These are phyloP conservation scores for Edhazardia aedis DNA, from an alignment of 371 early-diverging fungal genomes.

Conservation along the genomic window DNA sequence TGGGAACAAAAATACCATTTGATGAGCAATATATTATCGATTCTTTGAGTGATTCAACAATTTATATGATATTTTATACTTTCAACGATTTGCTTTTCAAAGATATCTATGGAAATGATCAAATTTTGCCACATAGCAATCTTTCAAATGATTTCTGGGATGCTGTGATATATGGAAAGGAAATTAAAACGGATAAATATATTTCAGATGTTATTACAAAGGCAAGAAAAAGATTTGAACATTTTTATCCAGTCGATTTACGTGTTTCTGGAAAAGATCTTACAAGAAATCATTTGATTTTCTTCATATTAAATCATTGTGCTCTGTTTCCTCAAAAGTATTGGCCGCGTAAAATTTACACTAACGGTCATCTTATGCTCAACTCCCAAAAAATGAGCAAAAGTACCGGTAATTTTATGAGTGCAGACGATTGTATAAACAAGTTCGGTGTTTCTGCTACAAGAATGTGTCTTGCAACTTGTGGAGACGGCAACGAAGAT, in stretches of 20 bases:
- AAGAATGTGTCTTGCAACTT: constrained; percentile 72
- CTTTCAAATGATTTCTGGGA: constrained; percentile 85
- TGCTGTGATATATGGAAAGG: constrained; percentile 49
- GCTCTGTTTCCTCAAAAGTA: constrained; percentile 73
- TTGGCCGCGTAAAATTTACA: constrained; percentile 75
- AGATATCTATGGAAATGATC: constrained; percentile 54
- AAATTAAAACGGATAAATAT: not conserved
- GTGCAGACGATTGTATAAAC: constrained; percentile 58
- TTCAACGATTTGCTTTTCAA: constrained; percentile 70
- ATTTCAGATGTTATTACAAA: constrained; percentile 14
- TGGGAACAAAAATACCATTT: constrained; percentile 87
- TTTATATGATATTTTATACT: constrained; percentile 99
- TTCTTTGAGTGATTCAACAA: constrained; percentile 91
- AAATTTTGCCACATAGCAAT: constrained; percentile 57
- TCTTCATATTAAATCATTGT: constrained; percentile 88
- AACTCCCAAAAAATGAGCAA: constrained; percentile 97
- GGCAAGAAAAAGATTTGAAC: constrained; percentile 52
- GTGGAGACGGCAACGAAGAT: constrained; percentile 85
- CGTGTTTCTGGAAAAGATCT: constrained; percentile 94
- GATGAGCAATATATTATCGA: constrained; percentile 84
- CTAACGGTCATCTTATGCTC: constrained; percentile 86
- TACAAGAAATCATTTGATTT: constrained; percentile 87
- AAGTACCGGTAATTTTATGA: constrained; percentile 93
- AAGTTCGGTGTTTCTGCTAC: constrained; percentile 89
- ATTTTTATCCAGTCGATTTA: constrained; percentile 91